These are phyloP conservation scores for Catharanthus roseus DNA, from an alignment of 257 asterid genomes.

Conservation along the genomic window DNA sequence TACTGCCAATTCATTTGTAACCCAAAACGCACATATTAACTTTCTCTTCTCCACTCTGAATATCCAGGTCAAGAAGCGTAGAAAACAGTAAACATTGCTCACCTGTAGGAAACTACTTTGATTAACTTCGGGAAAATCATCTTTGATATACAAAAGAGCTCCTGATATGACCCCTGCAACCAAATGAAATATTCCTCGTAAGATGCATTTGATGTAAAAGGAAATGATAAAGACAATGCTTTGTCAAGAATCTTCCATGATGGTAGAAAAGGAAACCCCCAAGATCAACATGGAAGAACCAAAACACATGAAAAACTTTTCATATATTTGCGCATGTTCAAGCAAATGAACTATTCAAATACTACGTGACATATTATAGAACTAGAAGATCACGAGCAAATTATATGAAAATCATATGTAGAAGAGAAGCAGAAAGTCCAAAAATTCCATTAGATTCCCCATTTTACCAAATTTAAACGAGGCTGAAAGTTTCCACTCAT, in stretches of 20 bases:
- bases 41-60: not conserved
- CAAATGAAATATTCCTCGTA: conserved; percentile 20
- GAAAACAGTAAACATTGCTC: not conserved
- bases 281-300: not conserved
- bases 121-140: conserved; percentile 78
- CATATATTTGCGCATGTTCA: not conserved
- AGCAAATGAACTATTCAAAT: not conserved
- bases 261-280: too few relatives aligned
- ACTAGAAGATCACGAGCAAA: not conserved
- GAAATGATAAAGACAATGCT: not conserved
- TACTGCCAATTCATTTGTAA: not conserved
- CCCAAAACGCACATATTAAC: not conserved
- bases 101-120: conserved; percentile 91
- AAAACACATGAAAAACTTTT: not conserved
- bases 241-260: too few relatives aligned
- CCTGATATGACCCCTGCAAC: conserved; percentile 92
- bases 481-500: not conserved
- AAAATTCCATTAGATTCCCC: not conserved
- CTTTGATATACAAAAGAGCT: conserved; percentile 82
- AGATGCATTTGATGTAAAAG: not conserved
- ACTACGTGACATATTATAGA: not conserved
- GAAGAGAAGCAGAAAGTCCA: not conserved
- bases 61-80: not conserved
- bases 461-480: not conserved
- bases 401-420: too few relatives aligned